Base-by-base conservation (phyloP, 148 eudicot species). In the Drosera capensis region DNA sequence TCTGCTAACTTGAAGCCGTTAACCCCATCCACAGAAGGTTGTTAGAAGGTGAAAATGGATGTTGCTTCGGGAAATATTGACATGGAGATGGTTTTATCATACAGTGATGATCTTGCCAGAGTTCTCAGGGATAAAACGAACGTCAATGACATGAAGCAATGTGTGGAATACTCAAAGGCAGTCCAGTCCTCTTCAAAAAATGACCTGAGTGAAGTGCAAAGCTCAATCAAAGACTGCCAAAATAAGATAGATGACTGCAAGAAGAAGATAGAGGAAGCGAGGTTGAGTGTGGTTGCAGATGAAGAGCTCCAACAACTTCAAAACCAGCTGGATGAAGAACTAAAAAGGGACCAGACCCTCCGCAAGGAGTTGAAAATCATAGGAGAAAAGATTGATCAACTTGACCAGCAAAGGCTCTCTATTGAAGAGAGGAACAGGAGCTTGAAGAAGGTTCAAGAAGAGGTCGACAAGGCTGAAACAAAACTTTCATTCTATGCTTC, bases 401-500 rank as follows among this genome's bases (percentile, higher is more conserved):
- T 80, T 43, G 93, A 80, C 60, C 51, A 52, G 24, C 79, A 80
- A 64, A 65, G 67, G 44, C 45, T 58, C 39, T 67, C 67, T 20
- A 54, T 73, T 47, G 93, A 90, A 66, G 84, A 84, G 22, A 57
- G 66, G 48, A 60, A 66, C 41, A 70, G 62, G 42, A 40, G 25
- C 48, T 49, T 78, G 64, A 75, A 72, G 63, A 90, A 78, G 57
- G 43, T 67, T 37, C 75, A 66, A 54, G 72, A 67, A 55, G 78
- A 75, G 46, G 76, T 58, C 25, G 51, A 57, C 40, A 80, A 70
- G 54, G 75, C 79, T 40, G 84, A 95, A 72, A 80, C 71, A 82
- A 80, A 78, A 70, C 95, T 90, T 55, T 78, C 93, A 30, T 71
- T 90, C 67, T 90, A 78, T 63, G 87, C 87, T 43, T 84, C 97